A percentile compares a stretch with the other conserved stretches of the same genome.
Conservation (phyloP, 768 basidiomycete genomes). For the Sarcodon aspratus region DNA sequence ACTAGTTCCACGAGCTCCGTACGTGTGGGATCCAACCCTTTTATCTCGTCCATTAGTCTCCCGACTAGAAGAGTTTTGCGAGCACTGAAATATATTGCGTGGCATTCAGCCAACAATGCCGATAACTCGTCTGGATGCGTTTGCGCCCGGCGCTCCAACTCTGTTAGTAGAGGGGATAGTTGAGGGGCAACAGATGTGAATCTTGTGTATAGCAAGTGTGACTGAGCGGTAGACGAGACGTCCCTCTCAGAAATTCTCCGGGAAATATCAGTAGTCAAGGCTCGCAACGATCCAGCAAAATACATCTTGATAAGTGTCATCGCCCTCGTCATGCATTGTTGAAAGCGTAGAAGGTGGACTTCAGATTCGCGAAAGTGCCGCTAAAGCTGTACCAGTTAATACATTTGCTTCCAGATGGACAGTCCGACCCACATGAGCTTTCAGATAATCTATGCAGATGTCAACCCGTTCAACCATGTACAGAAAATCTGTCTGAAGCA, state of each 20-base stretch:
- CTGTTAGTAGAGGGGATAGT: slow-evolving; percentile 67
- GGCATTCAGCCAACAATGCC: slow-evolving; percentile 77
- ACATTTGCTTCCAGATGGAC: background rate
- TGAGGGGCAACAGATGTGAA: slow-evolving; percentile 65
- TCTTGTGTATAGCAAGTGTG: slow-evolving; percentile 83
- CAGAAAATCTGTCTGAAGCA: slow-evolving; percentile 83
- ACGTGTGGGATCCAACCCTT: slow-evolving; percentile 62
- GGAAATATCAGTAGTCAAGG: slow-evolving; percentile 67
- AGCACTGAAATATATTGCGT: slow-evolving; percentile 67
- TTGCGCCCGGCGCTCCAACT: slow-evolving; percentile 71
- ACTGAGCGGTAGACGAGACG: slow-evolving; percentile 68
- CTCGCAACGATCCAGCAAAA: slow-evolving; percentile 77
- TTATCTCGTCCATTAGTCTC: slow-evolving; percentile 72
- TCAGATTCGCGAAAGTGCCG: slow-evolving; percentile 89
- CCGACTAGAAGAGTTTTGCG: slow-evolving; percentile 64
- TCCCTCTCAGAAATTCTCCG: slow-evolving; percentile 73
- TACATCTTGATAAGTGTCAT: slow-evolving; percentile 99
- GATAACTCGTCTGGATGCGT: slow-evolving; percentile 79
- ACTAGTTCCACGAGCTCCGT: slow-evolving; percentile 88
- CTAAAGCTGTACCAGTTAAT: slow-evolving; percentile 25
- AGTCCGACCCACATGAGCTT: slow-evolving; percentile 56
- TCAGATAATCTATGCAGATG: slow-evolving; percentile 86
- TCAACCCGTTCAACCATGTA: slow-evolving; percentile 96
- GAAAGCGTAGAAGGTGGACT: slow-evolving; percentile 90
- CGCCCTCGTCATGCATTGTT: slow-evolving; percentile 94